These are phyloP conservation scores for Rugonectria rugulosa DNA, from an alignment of 2,329 filamentous ascomycete species.

Conservation along the genomic window DNA sequence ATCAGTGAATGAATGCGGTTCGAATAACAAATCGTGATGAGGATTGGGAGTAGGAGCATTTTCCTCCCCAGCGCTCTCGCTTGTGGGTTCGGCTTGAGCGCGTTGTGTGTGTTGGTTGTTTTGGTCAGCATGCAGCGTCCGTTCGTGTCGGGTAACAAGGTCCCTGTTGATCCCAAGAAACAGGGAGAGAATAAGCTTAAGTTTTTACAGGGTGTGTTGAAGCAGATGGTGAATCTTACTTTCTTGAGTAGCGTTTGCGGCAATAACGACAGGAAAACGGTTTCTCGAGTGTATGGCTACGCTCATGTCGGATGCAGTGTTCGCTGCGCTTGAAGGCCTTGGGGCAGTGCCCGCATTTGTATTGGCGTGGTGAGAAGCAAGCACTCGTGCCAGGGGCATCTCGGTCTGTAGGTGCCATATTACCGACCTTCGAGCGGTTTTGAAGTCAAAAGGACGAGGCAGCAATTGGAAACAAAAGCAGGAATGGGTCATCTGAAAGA, in stretches of 20 bases:
- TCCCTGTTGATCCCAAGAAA: slow-evolving; percentile 7
- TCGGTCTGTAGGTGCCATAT: no score
- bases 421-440: no score
- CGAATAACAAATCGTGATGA: no score
- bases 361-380: no score
- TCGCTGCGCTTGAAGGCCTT: slow-evolving; percentile 29
- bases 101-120: background rate
- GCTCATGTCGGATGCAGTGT: slow-evolving; percentile 29
- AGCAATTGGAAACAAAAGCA: no score
- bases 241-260: slow-evolving; percentile 23
- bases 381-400: no score
- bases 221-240: background rate
- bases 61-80: no score
- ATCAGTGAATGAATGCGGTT: no score
- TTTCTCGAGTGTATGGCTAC: slow-evolving; percentile 26
- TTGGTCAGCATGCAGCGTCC: slow-evolving; percentile 18
- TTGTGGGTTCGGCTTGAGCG: no score
- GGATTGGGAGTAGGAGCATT: no score
- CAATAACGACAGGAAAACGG: slow-evolving; percentile 27
- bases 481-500: no score
- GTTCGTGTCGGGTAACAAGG: slow-evolving; percentile 25
- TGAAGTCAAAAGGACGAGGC: no score
- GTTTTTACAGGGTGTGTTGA: background rate
- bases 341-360: slow-evolving; percentile 19
- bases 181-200: background rate